phyloP scores from a whole-genome alignment of 352 stramenopile species.

The Pythium chondricola region DNA sequence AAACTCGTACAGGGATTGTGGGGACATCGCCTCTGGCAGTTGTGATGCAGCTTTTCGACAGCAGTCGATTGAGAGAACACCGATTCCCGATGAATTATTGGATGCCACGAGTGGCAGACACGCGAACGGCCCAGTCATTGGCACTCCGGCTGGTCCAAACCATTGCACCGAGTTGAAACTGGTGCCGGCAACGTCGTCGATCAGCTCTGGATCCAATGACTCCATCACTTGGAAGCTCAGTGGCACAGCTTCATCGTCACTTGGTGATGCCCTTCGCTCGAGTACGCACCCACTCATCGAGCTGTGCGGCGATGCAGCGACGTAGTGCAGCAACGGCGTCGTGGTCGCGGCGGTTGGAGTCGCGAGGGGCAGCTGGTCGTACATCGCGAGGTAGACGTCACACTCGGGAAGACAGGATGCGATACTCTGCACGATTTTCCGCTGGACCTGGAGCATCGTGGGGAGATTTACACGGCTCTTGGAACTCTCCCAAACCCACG shows the following conservation, averaged over 20 bases:
- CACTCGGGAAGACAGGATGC: conserved; percentile 57
- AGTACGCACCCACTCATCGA: conserved; percentile 36
- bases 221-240: conserved; percentile 35
- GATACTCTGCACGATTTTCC: conserved; percentile 44
- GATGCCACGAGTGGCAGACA: conserved; percentile 40
- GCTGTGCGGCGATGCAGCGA: conserved; percentile 42
- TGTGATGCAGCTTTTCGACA: conserved; percentile 41
- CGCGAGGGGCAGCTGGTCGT: conserved; percentile 40
- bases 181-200: conserved; percentile 29
- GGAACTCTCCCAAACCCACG: conserved; percentile 12
- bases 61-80: conserved; percentile 50
- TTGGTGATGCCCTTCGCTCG: background rate
- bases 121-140: conserved; percentile 35
- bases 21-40: conserved; percentile 56
- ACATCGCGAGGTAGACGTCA: conserved; percentile 66
- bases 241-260: background rate
- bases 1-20: conserved; percentile 36
- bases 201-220: conserved; percentile 20
- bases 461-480: conserved; percentile 38
- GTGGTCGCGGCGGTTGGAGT: conserved; percentile 17
- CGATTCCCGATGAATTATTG: conserved; percentile 18
- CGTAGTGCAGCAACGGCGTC: conserved; percentile 36
- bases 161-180: background rate
- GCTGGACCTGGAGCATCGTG: conserved; percentile 56
- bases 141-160: conserved; percentile 1